Base-by-base conservation (phyloP, 139 green algal species). In the Coelastrella sp. region DNA sequence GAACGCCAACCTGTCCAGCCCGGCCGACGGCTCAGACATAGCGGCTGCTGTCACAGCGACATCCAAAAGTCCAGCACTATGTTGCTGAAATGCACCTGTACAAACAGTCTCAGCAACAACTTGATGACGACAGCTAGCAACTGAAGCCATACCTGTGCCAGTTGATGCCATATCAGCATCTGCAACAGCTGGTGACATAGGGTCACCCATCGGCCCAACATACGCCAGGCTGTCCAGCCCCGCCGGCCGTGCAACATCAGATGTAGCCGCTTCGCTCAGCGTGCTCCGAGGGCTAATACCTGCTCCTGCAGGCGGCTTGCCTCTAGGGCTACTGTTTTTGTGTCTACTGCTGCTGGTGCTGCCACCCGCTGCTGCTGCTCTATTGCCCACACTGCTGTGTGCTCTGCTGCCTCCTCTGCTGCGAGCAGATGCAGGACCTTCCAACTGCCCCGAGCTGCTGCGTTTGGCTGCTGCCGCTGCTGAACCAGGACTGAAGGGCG, bases 121-220 rank as follows among this genome's bases (percentile, higher is more conserved):
- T 47, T 47, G 32, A 47, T 47, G 32, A 47, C 32, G 32, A 47
- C 32, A 0, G 32, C 61, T 71, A 13, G 8, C 61, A 71, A 71
- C 61, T 13, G 10, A 71, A 13, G 10, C 61, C 79, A 11, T 56
- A 87, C 65, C 82, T 78, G 82, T 78, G 65, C 82, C 82, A 7
- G 32, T 87, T 54, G 82, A 87, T 0, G 82, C 82, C 20, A 68
- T 22, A 16, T 87, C 82, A 79, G 82, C 82, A 78, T 87, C 81
- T 23, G 60, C 81, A 47, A 20, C 2, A 8, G 74, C 22, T 3
- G 13, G 3, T 57, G 74, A 22, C 17, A 85, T n/a, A 74, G 47
- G 65, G 11, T 58, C 74, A 7, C 5, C 65, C 65, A 87, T 20
- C 22, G n/a, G 32, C 20, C 32, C 82, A 66, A 14, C 64, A 78